Base-by-base conservation (phyloP, 73 alveolate genomes). In the Symbiodinium natans region DNA sequence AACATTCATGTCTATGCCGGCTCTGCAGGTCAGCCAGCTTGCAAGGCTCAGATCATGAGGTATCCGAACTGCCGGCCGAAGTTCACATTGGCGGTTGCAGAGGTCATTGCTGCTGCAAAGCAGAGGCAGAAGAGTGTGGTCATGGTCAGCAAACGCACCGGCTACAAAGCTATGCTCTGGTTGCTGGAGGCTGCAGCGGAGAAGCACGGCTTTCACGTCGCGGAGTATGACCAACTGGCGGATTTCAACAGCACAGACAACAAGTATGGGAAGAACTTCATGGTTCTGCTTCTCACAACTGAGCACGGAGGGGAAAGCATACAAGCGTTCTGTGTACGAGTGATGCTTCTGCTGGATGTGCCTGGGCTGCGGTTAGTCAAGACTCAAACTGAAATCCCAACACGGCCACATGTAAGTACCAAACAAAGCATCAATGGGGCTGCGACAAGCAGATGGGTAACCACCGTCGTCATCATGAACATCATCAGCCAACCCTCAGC, bases 161-260 rank as follows among this genome's bases (percentile, higher is more conserved):
- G 93, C 54, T 84, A 84, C 93, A 84, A 48, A 40, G 93, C 93
- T 8, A 11, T 84, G 93, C 82, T 84, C 21, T 54, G 68, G 10
- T 33, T 84, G 93, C 56, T 84, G 77, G 31, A 84, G 29, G 52
- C 56, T 1, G 80, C 43, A n/a, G 93, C 82, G 23, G 82, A 84
- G 41, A 71, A 84, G 40, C 93, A 84, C 36, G 43, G 80, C 3
- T 84, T 84, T 52, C 25, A 48, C 46, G 93, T 84, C 11, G 93
- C 93, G 19, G 93, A 84, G 93, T 84, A 34, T 31, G 82, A 84
- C 48, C 48, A 38, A 31, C 56, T 84, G 93, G 93, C 93, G 3
- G 82, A 84, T 21, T 84, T 84, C 82, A 84, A 84, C 93, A 71
- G 59, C 52, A 4, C 29, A 36, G 40, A 73, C 33, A 84, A 84